Evolutionary conservation across 2,329 filamentous ascomycete species (phyloP).

Genomic region (Neospermospora avenae): DNA sequence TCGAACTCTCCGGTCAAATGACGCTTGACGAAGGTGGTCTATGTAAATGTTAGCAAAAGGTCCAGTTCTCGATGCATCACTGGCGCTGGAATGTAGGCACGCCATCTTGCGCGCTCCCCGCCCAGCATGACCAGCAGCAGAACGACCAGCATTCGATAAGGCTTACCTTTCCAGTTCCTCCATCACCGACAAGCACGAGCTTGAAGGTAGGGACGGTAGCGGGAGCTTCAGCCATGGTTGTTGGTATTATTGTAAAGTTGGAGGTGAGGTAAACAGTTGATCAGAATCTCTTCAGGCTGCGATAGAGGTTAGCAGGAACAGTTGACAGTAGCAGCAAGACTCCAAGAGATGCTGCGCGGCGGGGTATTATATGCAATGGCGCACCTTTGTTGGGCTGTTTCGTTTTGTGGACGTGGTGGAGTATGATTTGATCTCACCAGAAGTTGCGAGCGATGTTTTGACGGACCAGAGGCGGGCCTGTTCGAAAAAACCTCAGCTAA

Average conservation of each 20-base stretch:
- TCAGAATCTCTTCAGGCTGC: conserved; percentile 20
- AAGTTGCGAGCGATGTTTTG: conserved; percentile 33
- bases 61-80: conserved; percentile 18
- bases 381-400: conserved; percentile 30
- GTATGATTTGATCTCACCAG: conserved; percentile 31
- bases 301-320: conserved; percentile 29
- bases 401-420: conserved; percentile 33
- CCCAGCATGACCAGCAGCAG: conserved; percentile 12
- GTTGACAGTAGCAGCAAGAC: neutral
- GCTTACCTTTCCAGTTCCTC: conserved; percentile 97
- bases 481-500: conserved; percentile 19
- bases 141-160: conserved; percentile 7
- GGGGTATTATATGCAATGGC: conserved; percentile 10
- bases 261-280: conserved; percentile 20
- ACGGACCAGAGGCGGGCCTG: conserved; percentile 19
- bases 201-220: conserved; percentile 81
- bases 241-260: conserved; percentile 23
- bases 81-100: conserved; percentile 24
- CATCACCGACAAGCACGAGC: conserved; percentile 98
- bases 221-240: conserved; percentile 61
- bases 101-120: neutral
- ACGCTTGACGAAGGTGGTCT: conserved; percentile 99
- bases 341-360: neutral
- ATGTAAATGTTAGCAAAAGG: conserved; percentile 28
- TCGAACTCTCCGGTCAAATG: conserved; percentile 99